Evolutionary conservation across 2,329 filamentous ascomycete genomes (phyloP).

Genomic region (Ophiostoma piceae): DNA sequence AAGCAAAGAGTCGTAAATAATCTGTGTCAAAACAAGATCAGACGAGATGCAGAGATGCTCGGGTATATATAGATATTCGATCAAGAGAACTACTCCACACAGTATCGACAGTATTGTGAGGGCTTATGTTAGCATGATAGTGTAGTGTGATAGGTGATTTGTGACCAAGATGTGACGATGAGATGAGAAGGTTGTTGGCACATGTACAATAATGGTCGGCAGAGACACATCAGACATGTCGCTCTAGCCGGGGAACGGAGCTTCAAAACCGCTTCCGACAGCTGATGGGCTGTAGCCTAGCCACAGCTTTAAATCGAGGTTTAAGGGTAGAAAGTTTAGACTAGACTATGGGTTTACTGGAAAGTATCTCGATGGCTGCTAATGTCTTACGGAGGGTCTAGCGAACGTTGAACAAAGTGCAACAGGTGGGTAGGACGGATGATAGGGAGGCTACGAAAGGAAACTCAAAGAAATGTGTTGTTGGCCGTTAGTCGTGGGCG

Average conservation of each 20-base stretch:
- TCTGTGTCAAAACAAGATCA: not conserved
- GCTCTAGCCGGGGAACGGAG: not conserved
- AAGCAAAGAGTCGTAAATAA: not conserved
- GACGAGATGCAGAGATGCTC: not conserved
- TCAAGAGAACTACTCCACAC: not conserved
- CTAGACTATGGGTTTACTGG: not conserved
- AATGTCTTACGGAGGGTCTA: constrained; percentile 2
- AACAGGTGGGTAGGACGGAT: not conserved
- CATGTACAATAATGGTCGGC: not conserved
- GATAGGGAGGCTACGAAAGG: not conserved
- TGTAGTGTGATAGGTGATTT: not conserved
- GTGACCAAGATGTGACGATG: not conserved
- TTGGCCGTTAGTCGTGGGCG: not conserved
- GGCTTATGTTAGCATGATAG: not conserved
- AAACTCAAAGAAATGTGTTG: not conserved
- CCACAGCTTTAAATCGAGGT: not conserved
- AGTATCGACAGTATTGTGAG: not conserved
- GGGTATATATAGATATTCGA: not conserved
- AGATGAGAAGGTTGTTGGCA: not conserved
- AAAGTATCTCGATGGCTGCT: not conserved
- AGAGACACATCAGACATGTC: constrained; percentile 3
- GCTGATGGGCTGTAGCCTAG: not conserved
- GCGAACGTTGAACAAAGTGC: constrained; percentile 6
- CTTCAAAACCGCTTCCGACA: not conserved
- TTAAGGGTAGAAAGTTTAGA: not conserved